Evolutionary conservation across 1,284 basidiomycete species (phyloP).

Genomic region (Rhizoctonia solani): DNA sequence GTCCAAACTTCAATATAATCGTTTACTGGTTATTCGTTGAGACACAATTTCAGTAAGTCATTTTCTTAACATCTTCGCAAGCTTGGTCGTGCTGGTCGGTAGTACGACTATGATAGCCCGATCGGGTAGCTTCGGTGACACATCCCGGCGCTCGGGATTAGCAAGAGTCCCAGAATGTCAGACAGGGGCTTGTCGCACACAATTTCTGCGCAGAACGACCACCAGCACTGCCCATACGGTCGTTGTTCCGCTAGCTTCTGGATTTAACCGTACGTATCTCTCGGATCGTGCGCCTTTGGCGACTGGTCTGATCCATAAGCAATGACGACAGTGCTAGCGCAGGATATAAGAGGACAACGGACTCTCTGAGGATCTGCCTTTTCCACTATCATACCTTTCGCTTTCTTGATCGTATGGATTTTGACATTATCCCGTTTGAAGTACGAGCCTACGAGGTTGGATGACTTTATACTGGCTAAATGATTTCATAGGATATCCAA

Average conservation of each 20-base stretch:
- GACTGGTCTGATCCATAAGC: no score
- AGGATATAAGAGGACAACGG: background rate
- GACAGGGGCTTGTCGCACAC: slow-evolving; percentile 31
- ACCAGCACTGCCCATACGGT: background rate
- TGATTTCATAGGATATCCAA: slow-evolving; percentile 70
- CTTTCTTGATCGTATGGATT: slow-evolving; percentile 51
- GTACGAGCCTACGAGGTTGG: slow-evolving; percentile 48
- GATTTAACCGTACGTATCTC: slow-evolving; percentile 3
- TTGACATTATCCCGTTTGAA: slow-evolving; percentile 81
- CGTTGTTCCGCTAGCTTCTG: background rate
- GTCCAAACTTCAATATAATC: no score
- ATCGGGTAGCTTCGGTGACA: slow-evolving; percentile 5
- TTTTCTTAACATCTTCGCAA: no score
- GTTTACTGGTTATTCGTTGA: no score
- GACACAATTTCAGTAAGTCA: no score
- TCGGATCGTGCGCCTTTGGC: no score
- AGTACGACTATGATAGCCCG: background rate
- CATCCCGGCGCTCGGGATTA: background rate
- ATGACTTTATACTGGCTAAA: background rate
- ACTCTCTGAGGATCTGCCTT: background rate
- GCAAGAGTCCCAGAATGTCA: slow-evolving; percentile 2
- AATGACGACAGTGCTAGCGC: background rate
- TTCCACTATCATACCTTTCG: background rate
- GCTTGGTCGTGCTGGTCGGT: no score
- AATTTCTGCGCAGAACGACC: slow-evolving; percentile 19